Evolutionary conservation across 129 eudicot species (phyloP).

Genomic region (Tagetes erecta): DNA sequence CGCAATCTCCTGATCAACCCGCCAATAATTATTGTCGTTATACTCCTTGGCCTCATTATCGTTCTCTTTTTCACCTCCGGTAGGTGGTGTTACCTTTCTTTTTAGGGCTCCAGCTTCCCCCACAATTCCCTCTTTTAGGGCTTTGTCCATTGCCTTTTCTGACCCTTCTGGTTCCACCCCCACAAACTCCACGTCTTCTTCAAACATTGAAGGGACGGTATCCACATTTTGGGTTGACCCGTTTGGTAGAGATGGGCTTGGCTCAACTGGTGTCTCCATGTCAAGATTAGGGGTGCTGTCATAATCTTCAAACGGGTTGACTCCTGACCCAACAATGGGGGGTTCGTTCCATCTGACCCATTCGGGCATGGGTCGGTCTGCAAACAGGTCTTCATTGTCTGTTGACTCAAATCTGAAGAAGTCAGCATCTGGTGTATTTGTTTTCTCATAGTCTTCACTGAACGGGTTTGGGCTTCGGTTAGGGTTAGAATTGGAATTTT

Average conservation of each 20-base stretch:
- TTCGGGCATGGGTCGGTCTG: constrained; percentile 71
- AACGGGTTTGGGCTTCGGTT: constrained; percentile 27
- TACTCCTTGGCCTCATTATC: constrained; percentile 42
- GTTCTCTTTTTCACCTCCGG: constrained; percentile 53
- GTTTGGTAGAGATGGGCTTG: constrained; percentile 39
- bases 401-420: constrained; percentile 15
- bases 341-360: constrained; percentile 75
- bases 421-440: constrained; percentile 20
- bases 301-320: constrained; percentile 74
- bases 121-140: constrained; percentile 87
- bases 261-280: constrained; percentile 28
- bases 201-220: constrained; percentile 59
- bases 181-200: constrained; percentile 91
- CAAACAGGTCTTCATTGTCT: constrained; percentile 55
- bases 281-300: constrained; percentile 26
- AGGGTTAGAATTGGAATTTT: constrained; percentile 27
- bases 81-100: constrained; percentile 39
- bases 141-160: constrained; percentile 89
- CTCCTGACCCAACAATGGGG: constrained; percentile 31
- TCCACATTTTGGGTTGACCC: constrained; percentile 49
- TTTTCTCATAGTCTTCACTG: constrained; percentile 22
- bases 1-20: constrained; percentile 81
- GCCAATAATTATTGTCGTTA: constrained; percentile 82
- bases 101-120: constrained; percentile 89
- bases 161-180: constrained; percentile 89